Percentiles rank a stretch among this genome's conserved stretches.
These are phyloP conservation scores for Paraphaeosphaeria sporulosa DNA, from an alignment of 2,329 filamentous ascomycete species.

Conservation along the genomic window DNA sequence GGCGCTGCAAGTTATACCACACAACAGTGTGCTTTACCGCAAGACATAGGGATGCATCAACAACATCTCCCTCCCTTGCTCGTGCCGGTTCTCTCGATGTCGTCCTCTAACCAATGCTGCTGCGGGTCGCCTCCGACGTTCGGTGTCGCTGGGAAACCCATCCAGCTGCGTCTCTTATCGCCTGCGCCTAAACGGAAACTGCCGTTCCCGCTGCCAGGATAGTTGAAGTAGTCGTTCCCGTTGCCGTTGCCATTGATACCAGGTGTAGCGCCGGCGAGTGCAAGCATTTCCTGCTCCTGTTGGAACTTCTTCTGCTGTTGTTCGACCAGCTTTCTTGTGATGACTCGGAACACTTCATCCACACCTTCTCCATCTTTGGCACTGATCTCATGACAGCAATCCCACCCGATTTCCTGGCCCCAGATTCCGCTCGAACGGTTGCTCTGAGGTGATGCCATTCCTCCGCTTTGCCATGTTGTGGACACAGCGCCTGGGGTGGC, in stretches of 20 bases:
- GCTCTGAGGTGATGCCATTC: constrained; percentile 56
- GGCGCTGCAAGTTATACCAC: background rate
- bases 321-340: constrained; percentile 84
- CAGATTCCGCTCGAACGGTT: constrained; percentile 76
- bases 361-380: constrained; percentile 95
- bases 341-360: constrained; percentile 92
- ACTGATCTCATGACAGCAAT: constrained; percentile 95
- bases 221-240: constrained; percentile 58
- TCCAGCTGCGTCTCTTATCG: constrained; percentile 72
- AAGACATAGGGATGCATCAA: constrained; percentile 17
- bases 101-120: constrained; percentile 43
- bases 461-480: constrained; percentile 50
- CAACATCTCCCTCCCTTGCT: constrained; percentile 48
- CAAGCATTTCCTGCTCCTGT: constrained; percentile 56
- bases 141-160: constrained; percentile 64
- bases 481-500: constrained; percentile 56
- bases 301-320: constrained; percentile 66
- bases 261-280: constrained; percentile 54
- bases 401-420: constrained; percentile 94
- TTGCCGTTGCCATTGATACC: constrained; percentile 44
- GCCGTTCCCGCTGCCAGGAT: constrained; percentile 57
- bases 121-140: constrained; percentile 36
- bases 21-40: background rate
- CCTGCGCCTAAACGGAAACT: constrained; percentile 67
- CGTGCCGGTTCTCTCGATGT: constrained; percentile 40